Conservation (phyloP, 306 rosid species). For the Glycyrrhiza uralensis region DNA sequence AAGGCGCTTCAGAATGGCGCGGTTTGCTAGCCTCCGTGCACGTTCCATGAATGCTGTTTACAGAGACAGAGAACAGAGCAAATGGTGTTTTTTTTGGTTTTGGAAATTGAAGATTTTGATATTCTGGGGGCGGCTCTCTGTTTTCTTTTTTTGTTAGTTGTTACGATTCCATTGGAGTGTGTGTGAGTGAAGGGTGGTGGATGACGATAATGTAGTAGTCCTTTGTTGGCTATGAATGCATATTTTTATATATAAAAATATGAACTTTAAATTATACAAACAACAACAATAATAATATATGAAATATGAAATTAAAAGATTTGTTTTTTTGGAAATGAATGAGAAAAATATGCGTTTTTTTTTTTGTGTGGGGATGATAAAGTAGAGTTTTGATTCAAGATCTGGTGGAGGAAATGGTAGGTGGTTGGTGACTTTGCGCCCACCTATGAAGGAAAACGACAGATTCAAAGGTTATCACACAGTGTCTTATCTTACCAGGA, state of each 20-base stretch:
- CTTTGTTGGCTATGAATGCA: neutral
- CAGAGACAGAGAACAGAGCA: constrained; percentile 10
- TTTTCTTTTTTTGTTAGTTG: neutral
- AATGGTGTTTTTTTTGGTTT: neutral
- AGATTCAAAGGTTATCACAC: constrained; percentile 15
- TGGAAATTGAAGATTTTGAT: neutral
- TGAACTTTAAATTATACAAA: neutral
- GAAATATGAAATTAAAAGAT: neutral
- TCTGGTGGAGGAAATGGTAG: constrained; percentile 54
- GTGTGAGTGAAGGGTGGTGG: constrained; percentile 23
- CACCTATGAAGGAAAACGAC: constrained; percentile 64
- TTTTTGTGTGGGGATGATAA: constrained; percentile 18
- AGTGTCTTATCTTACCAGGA: constrained; percentile 18
- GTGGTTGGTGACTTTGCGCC: constrained; percentile 54
- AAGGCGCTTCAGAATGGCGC: constrained; percentile 78
- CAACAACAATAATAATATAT: neutral
- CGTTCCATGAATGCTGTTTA: constrained; percentile 75
- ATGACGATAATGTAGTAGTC: constrained; percentile 19
- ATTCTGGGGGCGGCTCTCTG: neutral
- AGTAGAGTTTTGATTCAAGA: constrained; percentile 14
- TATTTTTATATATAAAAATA: neutral
- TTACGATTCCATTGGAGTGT: constrained; percentile 33
- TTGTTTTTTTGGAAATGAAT: neutral
- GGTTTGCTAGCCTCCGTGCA: constrained; percentile 85
- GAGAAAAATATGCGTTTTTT: neutral